Evolutionary conservation across 441 rosid genomes (phyloP).

Genomic region (Gossypium schwendimanii): DNA sequence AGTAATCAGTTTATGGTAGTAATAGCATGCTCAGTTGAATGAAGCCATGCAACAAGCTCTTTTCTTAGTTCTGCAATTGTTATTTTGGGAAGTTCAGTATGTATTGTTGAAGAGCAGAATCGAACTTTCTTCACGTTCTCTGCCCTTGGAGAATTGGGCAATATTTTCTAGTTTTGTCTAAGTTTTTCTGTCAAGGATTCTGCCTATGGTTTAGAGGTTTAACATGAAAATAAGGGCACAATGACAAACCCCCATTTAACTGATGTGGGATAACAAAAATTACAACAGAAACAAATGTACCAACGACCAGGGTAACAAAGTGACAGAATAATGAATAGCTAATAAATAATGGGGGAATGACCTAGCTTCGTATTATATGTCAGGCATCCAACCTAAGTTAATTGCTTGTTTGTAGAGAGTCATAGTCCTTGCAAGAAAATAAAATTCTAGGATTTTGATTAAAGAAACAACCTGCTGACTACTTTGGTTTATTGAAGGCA

Average conservation of each 20-base stretch:
- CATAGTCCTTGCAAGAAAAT: neutral
- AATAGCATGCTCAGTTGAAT: neutral
- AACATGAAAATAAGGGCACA: neutral
- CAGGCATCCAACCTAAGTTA: neutral
- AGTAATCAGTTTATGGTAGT: neutral
- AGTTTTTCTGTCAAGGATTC: neutral
- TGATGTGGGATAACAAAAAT: neutral
- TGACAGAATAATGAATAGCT: neutral
- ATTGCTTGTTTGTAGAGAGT: neutral
- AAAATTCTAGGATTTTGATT: neutral
- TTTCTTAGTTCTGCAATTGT: neutral
- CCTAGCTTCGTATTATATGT: neutral
- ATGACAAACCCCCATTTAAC: neutral
- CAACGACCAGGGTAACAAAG: neutral
- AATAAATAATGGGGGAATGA: neutral
- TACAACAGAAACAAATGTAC: neutral
- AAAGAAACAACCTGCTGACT: neutral
- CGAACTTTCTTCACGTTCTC: neutral
- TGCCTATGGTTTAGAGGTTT: neutral
- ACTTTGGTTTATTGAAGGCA: neutral
- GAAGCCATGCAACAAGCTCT: neutral
- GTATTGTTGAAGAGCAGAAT: neutral
- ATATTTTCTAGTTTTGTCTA: neutral
- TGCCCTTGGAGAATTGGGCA: neutral
- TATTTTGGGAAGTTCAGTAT: neutral